Base-by-base conservation (phyloP, 164 flowering plant genomes). In the Annona cherimola region DNA sequence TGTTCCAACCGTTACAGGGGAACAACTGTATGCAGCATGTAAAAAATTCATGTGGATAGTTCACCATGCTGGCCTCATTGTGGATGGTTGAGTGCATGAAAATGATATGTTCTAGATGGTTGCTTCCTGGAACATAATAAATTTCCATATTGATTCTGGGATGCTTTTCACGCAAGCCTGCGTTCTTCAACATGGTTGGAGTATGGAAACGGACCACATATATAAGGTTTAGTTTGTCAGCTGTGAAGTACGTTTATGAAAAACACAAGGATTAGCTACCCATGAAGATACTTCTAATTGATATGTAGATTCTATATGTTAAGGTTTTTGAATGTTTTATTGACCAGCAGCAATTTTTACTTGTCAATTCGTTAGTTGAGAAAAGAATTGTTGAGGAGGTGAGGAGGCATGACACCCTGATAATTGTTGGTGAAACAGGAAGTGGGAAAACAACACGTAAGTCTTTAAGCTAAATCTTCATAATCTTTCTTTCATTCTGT, bases 391-490 rank as follows among this genome's bases (percentile, higher is more conserved):
- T 89, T 64, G 91, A 95, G 71, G 96, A 90, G 83, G 93, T 95
- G 69, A 81, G 77, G 67, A 88, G 85, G 11, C 76, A 92, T 74
- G 91, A 88, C 74, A 85, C 74, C 4, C 78, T 93, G 71, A 90
- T 95, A 62, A 86, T 95, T 74, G 98, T 95, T 79, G 97, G 98
- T 68, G 98, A 93, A 82, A 93, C 99, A 73, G 98, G 99, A 76
- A 95, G 99, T 74, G 99, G 96, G 64, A 95, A 95, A 80, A 93
- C 97, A 67, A 93, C 98, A 2, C 98, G 96, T 93, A 83, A 84
- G 97, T 83, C 72, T 43, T 42, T 73, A 9, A 59, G 45, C 63
- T 19, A 2, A 12, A 16, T 3, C 40, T 64, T n/a, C 19, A 50
- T 16, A 11, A 50, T 61, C 19, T n/a, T 20, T 20, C 19, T 20